A percentile compares a stretch with the other conserved stretches of the same genome.
Evolutionary conservation across 148 eudicot species (phyloP).

Genomic region (Gaultheria prostrata): DNA sequence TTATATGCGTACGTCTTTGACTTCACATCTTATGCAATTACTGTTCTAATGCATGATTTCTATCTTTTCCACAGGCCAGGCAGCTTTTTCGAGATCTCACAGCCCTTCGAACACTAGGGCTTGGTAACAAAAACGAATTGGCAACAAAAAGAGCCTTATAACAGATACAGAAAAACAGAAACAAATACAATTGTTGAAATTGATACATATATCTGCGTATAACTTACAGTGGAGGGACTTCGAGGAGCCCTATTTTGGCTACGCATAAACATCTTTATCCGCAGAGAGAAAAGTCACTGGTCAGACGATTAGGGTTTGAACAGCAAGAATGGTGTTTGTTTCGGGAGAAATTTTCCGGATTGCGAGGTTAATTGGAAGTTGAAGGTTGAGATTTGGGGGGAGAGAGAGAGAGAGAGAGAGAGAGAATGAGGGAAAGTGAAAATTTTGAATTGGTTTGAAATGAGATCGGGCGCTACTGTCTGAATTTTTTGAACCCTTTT

Average conservation of each 20-base stretch:
- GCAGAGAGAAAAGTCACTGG: not conserved
- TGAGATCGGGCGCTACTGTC: slow-evolving; percentile 12
- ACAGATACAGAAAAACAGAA: not conserved
- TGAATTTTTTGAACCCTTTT: not conserved
- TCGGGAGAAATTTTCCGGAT: slow-evolving; percentile 6
- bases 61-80: not conserved
- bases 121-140: not conserved
- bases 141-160: not conserved
- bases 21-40: not conserved
- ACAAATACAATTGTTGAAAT: not conserved
- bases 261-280: slow-evolving; percentile 35
- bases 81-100: not conserved
- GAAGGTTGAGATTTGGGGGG: not conserved
- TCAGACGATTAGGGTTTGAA: not conserved
- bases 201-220: not conserved
- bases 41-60: not conserved
- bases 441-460: slow-evolving; percentile 17
- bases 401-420: not conserved
- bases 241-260: slow-evolving; percentile 49
- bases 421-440: not conserved
- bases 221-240: slow-evolving; percentile 35
- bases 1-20: not conserved
- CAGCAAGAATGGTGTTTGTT: slow-evolving; percentile 17
- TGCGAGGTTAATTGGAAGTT: slow-evolving; percentile 12
- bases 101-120: not conserved